Conservation (phyloP, 306 rosid species). For the Pyrus betulifolia region DNA sequence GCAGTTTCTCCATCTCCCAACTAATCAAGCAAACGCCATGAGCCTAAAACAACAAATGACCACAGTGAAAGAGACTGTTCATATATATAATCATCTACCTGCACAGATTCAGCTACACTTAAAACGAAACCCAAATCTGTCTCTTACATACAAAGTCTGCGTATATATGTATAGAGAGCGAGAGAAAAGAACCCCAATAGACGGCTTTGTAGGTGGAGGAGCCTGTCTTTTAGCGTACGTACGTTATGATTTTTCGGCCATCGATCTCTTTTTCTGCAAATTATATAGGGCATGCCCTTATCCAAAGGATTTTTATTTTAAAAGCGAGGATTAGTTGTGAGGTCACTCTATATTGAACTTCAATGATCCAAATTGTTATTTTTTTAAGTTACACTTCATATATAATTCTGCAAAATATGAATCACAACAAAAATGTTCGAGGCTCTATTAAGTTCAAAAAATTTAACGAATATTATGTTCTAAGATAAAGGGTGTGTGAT, state of each 20-base stretch:
- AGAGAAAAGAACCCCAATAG: background rate
- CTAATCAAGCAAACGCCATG: background rate
- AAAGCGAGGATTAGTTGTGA: too few relatives aligned
- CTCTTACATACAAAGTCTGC: background rate
- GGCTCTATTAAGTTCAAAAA: too few relatives aligned
- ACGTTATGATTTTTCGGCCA: background rate
- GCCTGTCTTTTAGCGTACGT: background rate
- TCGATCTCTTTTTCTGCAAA: too few relatives aligned
- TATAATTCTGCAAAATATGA: too few relatives aligned
- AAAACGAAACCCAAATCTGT: background rate
- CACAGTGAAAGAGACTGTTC: constrained; percentile 4
- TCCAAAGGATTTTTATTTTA: too few relatives aligned
- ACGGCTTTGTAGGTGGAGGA: background rate
- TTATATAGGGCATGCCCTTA: too few relatives aligned
- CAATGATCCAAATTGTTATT: fast-evolving
- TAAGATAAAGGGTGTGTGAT: too few relatives aligned
- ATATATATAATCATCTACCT: background rate
- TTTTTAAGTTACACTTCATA: too few relatives aligned
- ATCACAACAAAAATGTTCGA: too few relatives aligned
- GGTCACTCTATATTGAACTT: too few relatives aligned
- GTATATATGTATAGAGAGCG: background rate
- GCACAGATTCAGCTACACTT: background rate
- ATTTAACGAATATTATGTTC: too few relatives aligned
- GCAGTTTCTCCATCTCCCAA: background rate
- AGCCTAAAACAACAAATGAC: background rate